These are phyloP conservation scores for Teratosphaeria nubilosa DNA, from an alignment of 2,329 filamentous ascomycete genomes.

Conservation along the genomic window DNA sequence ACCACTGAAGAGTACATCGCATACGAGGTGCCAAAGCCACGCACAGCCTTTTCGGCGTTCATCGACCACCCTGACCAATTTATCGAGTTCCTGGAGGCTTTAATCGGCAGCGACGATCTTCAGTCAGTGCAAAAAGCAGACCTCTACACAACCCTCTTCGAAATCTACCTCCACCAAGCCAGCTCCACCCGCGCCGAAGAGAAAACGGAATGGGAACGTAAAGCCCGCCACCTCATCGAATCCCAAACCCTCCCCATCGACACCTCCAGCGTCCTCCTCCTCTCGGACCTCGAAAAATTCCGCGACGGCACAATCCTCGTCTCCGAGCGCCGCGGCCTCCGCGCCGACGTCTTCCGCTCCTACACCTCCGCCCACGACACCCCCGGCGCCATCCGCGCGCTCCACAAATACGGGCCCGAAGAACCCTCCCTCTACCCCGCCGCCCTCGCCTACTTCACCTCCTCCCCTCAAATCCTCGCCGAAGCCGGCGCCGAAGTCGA, in stretches of 20 bases:
- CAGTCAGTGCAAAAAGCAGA: conserved; percentile 68
- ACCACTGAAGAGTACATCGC: conserved; percentile 43
- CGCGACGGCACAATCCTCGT: conserved; percentile 83
- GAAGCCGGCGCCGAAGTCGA: conserved; percentile 82
- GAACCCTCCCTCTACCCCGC: conserved; percentile 89
- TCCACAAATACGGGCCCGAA: conserved; percentile 82
- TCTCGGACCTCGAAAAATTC: conserved; percentile 88
- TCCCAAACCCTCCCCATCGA: conserved; percentile 75
- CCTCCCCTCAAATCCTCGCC: conserved; percentile 66
- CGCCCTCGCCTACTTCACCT: conserved; percentile 87
- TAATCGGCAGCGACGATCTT: conserved; percentile 61
- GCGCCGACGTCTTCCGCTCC: conserved; percentile 93
- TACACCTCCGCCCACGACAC: conserved; percentile 92
- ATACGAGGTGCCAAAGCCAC: conserved; percentile 72
- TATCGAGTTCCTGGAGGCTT: conserved; percentile 83
- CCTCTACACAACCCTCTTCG: conserved; percentile 88
- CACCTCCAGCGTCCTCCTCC: conserved; percentile 82
- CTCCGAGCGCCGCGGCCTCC: conserved; percentile 81
- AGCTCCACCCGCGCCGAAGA: conserved; percentile 61
- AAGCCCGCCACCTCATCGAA: conserved; percentile 82
- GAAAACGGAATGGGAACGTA: conserved; percentile 74
- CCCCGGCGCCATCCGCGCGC: conserved; percentile 73
- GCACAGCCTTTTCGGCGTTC: conserved; percentile 90
- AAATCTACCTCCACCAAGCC: conserved; percentile 93
- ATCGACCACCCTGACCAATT: conserved; percentile 91